Evolutionary conservation across 768 basidiomycete species (phyloP), one percentile per base, ranked within the genome.

Genomic region (Amanita fuliginea): DNA sequence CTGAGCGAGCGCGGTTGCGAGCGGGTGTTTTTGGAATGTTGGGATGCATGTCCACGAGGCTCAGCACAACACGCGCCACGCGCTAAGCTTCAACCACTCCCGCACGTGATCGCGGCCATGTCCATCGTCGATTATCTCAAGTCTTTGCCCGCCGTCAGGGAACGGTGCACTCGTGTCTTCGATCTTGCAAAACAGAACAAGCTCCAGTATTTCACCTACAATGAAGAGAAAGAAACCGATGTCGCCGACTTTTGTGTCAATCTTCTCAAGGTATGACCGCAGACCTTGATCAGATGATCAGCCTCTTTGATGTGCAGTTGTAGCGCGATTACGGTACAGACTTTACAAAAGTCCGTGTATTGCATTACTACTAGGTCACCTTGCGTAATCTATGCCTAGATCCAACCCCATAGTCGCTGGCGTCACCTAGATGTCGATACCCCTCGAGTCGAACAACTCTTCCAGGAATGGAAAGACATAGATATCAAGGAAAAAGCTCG

Each of bases 321-420:
- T 35, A 40, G 90, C 77, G 89, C 48, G 91, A 94, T 65, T 95
- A 84, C 62, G 83, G 81, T 5, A 71, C 74, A 3, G 71, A 83
- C 57, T 85, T 85, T 55, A 67, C 68, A 33, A 68, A 73, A 41
- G 89, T 82, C 64, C 56, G 81, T 60, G 35, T 13, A 42, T 43
- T 28, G 32, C 28, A 10, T 43, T n/a, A 35, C 35, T 32, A 6
- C n/a, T 26, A 49, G 36, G 9, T 11, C 42, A 7, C 47, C 32
- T 33, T 16, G 33, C 30, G 7, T 34, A 21, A 34, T 22, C 26
- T 34, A n/a, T 14, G 35, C 10, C 11, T 49, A 91, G 89, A 91
- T 92, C 34, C 81, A 82, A 3, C 86, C 89, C 11, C 90, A 93
- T 57, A 86, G 91, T 11, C 78, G 92, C 19, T 95, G 93, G 93